A percentile compares a stretch with the other conserved stretches of the same genome.
Evolutionary conservation across 1,284 basidiomycete genomes (phyloP).

Genomic region (Anthracocystis walkeri): DNA sequence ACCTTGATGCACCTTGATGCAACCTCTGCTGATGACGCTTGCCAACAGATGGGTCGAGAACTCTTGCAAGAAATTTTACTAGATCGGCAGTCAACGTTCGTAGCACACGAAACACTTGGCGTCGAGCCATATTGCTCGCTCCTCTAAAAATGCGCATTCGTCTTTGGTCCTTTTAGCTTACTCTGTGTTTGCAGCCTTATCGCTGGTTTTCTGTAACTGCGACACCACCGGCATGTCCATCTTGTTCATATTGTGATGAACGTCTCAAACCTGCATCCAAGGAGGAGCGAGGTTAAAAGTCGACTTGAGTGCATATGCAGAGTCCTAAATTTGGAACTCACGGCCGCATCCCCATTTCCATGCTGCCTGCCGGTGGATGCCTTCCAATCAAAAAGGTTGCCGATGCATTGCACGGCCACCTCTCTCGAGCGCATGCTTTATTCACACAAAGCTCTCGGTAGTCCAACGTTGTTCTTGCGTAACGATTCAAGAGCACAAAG

Average conservation of each 20-base stretch:
- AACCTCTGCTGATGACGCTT: slow-evolving; percentile 14
- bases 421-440: too few species aligned
- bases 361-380: not conserved
- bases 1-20: not conserved
- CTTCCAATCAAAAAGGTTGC: not conserved
- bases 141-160: not conserved
- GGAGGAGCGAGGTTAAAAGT: not conserved
- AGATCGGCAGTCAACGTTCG: slow-evolving; percentile 15
- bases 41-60: slow-evolving; percentile 13
- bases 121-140: not conserved
- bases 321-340: slow-evolving; percentile 26
- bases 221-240: not conserved
- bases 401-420: not conserved
- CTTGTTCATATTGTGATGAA: not conserved
- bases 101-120: not conserved
- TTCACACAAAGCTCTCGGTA: too few species aligned
- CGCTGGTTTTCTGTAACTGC: not conserved
- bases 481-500: too few species aligned
- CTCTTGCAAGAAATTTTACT: not conserved
- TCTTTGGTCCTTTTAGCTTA: not conserved
- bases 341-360: too few species aligned
- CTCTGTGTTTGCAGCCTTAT: too few species aligned
- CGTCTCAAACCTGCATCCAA: not conserved
- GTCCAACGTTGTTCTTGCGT: too few species aligned
- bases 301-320: not conserved